These are phyloP conservation scores for Durotheca rogersii DNA, from an alignment of 495 filamentous ascomycete genomes.

Conservation along the genomic window DNA sequence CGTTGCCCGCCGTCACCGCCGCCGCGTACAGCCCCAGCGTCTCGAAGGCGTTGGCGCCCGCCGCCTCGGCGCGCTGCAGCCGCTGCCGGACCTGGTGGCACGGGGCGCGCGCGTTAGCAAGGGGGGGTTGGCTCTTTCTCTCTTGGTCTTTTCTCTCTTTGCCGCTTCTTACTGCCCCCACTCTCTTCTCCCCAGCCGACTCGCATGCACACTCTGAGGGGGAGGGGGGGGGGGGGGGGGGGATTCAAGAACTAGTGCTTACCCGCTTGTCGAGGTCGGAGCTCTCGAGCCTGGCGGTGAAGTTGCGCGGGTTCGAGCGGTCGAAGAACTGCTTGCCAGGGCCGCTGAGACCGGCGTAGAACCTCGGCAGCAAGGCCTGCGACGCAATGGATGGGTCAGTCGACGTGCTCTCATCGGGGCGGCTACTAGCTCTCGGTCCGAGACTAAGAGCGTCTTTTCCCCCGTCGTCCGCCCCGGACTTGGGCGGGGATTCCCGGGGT, in stretches of 20 bases:
- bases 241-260: too few relatives aligned
- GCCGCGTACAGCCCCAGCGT: conserved; percentile 52
- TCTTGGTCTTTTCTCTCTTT: too few relatives aligned
- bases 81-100: conserved; percentile 17
- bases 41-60: conserved; percentile 52
- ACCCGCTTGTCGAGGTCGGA: conserved; percentile 48
- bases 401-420: too few relatives aligned
- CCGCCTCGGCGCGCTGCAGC: conserved; percentile 51
- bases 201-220: too few relatives aligned
- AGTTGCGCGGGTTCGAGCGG: conserved; percentile 34
- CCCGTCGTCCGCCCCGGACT: too few relatives aligned
- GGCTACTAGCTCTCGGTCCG: too few relatives aligned
- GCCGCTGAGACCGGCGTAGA: conserved; percentile 42
- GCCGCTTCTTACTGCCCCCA: too few relatives aligned
- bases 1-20: conserved; percentile 52
- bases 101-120: too few relatives aligned
- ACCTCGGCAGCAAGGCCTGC: conserved; percentile 39
- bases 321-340: conserved; percentile 35
- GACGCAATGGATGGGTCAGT: conserved; percentile 40
- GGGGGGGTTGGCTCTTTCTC: too few relatives aligned
- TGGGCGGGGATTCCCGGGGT: conserved; percentile 18
- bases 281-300: conserved; percentile 35
- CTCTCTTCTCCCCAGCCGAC: too few relatives aligned
- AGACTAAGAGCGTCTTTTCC: too few relatives aligned
- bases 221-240: too few relatives aligned